Evolutionary conservation across 495 filamentous ascomycete genomes (phyloP), one percentile per base, ranked within the genome.

Genomic region (Penicillium nucicola): DNA sequence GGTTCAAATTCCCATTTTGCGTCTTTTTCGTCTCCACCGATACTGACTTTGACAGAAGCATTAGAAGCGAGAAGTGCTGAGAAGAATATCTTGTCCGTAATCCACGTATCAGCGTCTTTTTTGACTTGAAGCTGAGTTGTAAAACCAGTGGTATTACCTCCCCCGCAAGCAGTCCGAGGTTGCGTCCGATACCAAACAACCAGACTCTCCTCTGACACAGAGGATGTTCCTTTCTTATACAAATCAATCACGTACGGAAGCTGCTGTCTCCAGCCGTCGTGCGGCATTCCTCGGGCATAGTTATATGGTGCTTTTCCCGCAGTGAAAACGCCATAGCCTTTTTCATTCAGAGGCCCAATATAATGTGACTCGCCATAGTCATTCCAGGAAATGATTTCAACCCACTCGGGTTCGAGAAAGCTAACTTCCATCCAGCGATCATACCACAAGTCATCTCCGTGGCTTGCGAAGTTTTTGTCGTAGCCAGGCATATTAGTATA

Each of bases 311-410:
- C 78, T 15, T 62, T 50, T 1, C 77, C 75, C 3, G 80, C 72
- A 7, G 74, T 69, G 5, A 70, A 66, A 0, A 69, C 39, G 5
- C 68, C 58, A 20, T 77, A 71, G 23, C 50, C 55, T 4, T 55
- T 39, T 5, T 53, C 52, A 31, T 74, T 64, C 7, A 83, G 69
- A 0, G 79, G 80, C 25, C 82, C 84, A 45, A 91, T 83, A 59
- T 91, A 89, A 68, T 87, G 85, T 2, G 82, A 85, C 65, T 91
- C 87, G 28, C 86, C 86, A 46, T 77, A 89, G 62, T 90, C 87
- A 48, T 90, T 90, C 87, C 87, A 88, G 55, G 71, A 68, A 14
- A 74, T 64, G 40, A 81, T 72, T 64, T 72, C 64, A 18, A 92
- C 78, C 53, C 80, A 84, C 22, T 84, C 76, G 0, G 88, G 86